These are phyloP conservation scores for Ganoderma meredithae DNA, from an alignment of 1,284 basidiomycete species.

Conservation along the genomic window DNA sequence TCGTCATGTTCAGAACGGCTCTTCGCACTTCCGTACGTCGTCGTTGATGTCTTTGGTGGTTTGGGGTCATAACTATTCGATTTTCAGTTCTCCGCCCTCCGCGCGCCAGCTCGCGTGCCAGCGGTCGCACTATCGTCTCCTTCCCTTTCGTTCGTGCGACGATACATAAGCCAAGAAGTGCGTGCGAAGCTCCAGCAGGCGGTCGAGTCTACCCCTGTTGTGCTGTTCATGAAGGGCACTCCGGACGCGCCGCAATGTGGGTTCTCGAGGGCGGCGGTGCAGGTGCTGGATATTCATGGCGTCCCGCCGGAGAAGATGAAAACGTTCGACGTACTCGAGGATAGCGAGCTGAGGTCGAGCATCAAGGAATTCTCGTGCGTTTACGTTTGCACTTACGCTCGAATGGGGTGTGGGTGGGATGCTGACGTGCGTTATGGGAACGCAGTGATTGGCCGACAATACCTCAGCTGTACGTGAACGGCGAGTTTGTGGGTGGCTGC, in stretches of 20 bases:
- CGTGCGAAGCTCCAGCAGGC: slow-evolving; percentile 62
- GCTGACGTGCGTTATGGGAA: slow-evolving; percentile 22
- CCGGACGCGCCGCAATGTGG: slow-evolving; percentile 80
- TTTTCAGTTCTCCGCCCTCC: slow-evolving; percentile 30
- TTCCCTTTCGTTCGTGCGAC: slow-evolving; percentile 40
- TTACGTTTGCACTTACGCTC: slow-evolving; percentile 2
- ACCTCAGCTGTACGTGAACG: slow-evolving; percentile 94
- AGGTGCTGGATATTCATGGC: slow-evolving; percentile 90
- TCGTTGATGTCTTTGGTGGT: background rate
- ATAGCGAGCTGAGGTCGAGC: slow-evolving; percentile 80
- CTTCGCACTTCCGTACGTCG: slow-evolving; percentile 53
- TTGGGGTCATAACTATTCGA: background rate
- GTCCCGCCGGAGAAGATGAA: slow-evolving; percentile 83
- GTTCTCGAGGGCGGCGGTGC: slow-evolving; percentile 93
- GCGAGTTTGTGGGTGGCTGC: slow-evolving; percentile 96
- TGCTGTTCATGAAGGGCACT: slow-evolving; percentile 94
- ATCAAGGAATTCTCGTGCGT: slow-evolving; percentile 97
- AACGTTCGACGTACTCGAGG: slow-evolving; percentile 91
- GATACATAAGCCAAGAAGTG: slow-evolving; percentile 55
- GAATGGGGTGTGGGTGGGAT: slow-evolving; percentile 44
- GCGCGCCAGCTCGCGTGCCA: slow-evolving; percentile 32
- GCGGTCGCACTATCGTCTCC: slow-evolving; percentile 31
- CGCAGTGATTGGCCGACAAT: slow-evolving; percentile 96
- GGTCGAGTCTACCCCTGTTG: slow-evolving; percentile 76
- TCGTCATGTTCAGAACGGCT: slow-evolving; percentile 53